A percentile compares a stretch with the other conserved stretches of the same genome.
Conservation (phyloP, 805 yeast genomes). For the Saccharomycodes ludwigii region DNA sequence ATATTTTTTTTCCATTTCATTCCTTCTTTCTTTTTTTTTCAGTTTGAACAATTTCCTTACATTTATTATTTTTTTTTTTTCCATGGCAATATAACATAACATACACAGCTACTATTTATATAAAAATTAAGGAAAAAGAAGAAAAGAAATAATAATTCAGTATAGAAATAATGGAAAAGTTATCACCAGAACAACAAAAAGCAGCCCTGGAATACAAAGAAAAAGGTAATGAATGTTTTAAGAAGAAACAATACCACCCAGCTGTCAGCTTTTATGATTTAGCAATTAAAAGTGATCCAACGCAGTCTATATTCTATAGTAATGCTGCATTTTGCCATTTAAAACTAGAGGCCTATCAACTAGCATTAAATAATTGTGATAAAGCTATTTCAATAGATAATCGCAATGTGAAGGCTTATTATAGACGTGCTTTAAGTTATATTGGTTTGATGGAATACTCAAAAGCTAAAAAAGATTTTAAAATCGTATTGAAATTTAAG, state of each 20-base stretch:
- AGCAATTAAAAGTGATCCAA: constrained; percentile 56
- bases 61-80: no score
- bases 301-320: constrained; percentile 56
- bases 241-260: constrained; percentile 44
- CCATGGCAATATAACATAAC: no score
- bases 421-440: constrained; percentile 74
- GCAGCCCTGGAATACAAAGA: constrained; percentile 44
- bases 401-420: constrained; percentile 64
- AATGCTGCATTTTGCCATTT: constrained; percentile 87
- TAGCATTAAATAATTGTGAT: constrained; percentile 70
- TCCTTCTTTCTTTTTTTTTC: no score
- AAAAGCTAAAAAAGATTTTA: constrained; percentile 61
- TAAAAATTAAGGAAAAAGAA: no score
- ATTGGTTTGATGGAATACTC: constrained; percentile 66
- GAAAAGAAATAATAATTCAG: no score
- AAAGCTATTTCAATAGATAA: constrained; percentile 58
- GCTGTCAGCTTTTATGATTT: constrained; percentile 64
- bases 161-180: no score
- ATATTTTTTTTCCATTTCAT: no score
- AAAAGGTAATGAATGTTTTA: constrained; percentile 63
- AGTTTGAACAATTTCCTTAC: no score
- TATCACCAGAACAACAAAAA: constrained; percentile 11
- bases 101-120: no score
- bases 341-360: constrained; percentile 76
- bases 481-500: constrained; percentile 41